Base-by-base conservation (phyloP, 2,329 filamentous ascomycete genomes). In the Calonectria honghensis region DNA sequence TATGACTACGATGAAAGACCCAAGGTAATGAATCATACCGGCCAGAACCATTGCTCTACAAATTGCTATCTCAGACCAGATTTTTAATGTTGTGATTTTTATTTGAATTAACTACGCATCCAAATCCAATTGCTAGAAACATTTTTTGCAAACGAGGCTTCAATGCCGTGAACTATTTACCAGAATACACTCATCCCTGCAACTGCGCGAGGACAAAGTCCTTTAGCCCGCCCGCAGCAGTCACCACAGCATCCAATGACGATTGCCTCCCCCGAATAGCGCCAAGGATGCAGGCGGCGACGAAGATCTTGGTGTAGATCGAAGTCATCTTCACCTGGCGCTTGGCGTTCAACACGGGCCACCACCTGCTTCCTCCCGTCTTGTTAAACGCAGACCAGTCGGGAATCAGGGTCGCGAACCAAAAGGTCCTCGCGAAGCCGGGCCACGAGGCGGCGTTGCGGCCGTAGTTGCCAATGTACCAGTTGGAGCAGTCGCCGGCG, bases 371-470 rank as follows among this genome's bases (percentile, higher is more conserved):
- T 29, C 24, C 45, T 18, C 74, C 74, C 1, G 68, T 63, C 16
- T 71, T 35, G 27, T 73, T 69, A 16, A 75, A 75, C 0, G 73
- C 70, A 20, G 66, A 70, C 74, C 61, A 74, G 68, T 76, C 74
- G 2, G 72, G 72, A 14, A 76, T 32, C 67, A 70, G 20, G n/a
- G 86, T 87, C 20, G 79, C 78, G 31, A 77, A 72, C 83, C 83
- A 85, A 73, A 80, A 85, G 4, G 75, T 77, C 10, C 73, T 75
- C 13, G 83, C 83, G 48, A 81, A 75, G 4, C 81, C 81, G 1
- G 84, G 85, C 83, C 84, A 86, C 5, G 82, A 84, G 1, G 85
- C 85, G 0, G 83, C 74, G 41, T 77, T 77, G 41, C 76, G 76
- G n/a, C 76, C 76, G 39, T 66, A 76, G 50, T 76, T 37, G 9